Evolutionary conservation across 495 filamentous ascomycete genomes (phyloP).

Genomic region (Annulohypoxylon maeteangense): DNA sequence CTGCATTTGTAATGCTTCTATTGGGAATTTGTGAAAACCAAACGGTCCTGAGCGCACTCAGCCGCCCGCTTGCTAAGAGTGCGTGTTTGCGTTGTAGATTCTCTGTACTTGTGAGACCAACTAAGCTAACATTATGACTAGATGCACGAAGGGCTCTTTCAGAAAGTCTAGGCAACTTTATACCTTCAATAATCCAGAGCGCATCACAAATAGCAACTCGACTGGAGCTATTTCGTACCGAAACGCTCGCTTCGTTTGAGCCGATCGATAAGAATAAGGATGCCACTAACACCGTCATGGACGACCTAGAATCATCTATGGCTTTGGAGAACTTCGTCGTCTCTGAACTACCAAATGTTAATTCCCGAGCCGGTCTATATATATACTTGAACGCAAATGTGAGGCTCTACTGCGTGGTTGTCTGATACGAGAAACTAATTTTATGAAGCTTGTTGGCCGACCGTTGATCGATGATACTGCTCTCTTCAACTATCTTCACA

Average conservation of each 20-base stretch:
- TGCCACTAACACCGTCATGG: slow-evolving; percentile 57
- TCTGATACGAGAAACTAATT: slow-evolving; percentile 48
- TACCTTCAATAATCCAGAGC: slow-evolving; percentile 63
- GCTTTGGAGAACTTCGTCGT: slow-evolving; percentile 66
- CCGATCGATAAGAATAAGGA: slow-evolving; percentile 59
- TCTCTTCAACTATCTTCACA: slow-evolving; percentile 80
- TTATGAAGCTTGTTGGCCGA: slow-evolving; percentile 74
- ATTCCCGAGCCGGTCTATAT: slow-evolving; percentile 90
- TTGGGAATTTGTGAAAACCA: slow-evolving; percentile 62
- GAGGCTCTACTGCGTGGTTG: slow-evolving; percentile 38
- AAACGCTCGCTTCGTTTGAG: slow-evolving; percentile 58
- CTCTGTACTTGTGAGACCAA: slow-evolving; percentile 8
- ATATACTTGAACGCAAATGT: slow-evolving; percentile 91
- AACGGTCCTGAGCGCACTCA: slow-evolving; percentile 57
- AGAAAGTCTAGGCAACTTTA: slow-evolving; percentile 60
- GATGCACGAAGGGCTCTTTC: slow-evolving; percentile 59
- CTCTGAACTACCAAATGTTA: slow-evolving; percentile 72
- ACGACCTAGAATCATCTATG: slow-evolving; percentile 59
- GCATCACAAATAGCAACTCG: slow-evolving; percentile 59
- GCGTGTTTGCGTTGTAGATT: slow-evolving; percentile 34
- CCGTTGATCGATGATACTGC: slow-evolving; percentile 84
- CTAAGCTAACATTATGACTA: slow-evolving; percentile 41
- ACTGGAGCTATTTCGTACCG: slow-evolving; percentile 64
- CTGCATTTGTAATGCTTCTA: slow-evolving; percentile 65
- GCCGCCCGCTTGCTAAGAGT: slow-evolving; percentile 58